Percentiles rank a stretch among this genome's conserved stretches.
phyloP scores from a whole-genome alignment of 2,329 filamentous ascomycete genomes.

The Pestalotiopsis sp. region DNA sequence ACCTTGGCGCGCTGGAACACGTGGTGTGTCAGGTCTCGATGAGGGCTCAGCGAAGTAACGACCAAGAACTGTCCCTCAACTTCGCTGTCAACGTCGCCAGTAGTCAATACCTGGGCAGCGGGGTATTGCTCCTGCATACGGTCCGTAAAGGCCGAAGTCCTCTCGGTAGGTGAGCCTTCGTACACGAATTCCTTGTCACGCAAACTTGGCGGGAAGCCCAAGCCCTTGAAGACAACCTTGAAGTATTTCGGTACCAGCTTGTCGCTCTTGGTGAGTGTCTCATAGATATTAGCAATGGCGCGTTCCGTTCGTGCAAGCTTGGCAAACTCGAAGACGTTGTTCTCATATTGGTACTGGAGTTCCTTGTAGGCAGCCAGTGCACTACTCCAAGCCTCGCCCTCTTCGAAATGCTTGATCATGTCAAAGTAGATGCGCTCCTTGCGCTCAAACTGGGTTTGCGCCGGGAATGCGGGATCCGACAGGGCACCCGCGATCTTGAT shows the following conservation, averaged over 20 bases:
- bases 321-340: conserved; percentile 83
- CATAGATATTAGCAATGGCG: conserved; percentile 90
- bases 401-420: conserved; percentile 93
- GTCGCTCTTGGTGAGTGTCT: conserved; percentile 81
- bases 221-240: conserved; percentile 83
- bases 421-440: conserved; percentile 91
- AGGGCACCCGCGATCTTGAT: conserved; percentile 65
- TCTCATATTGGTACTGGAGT: conserved; percentile 87
- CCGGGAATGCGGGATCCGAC: conserved; percentile 73
- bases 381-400: conserved; percentile 90
- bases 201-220: conserved; percentile 79
- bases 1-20: conserved; percentile 89
- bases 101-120: conserved; percentile 75
- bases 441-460: conserved; percentile 85
- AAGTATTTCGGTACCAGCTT: conserved; percentile 83
- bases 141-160: conserved; percentile 80
- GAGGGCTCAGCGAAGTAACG: conserved; percentile 76
- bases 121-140: conserved; percentile 91
- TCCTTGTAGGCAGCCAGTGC: conserved; percentile 88
- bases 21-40: conserved; percentile 78
- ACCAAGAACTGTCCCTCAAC: conserved; percentile 90
- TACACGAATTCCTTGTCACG: conserved; percentile 93
- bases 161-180: conserved; percentile 76
- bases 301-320: conserved; percentile 88
- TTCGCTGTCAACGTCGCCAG: conserved; percentile 69